These are phyloP conservation scores for Tillandsia leiboldiana DNA, from an alignment of 176 grass and related monocot species.

Conservation along the genomic window DNA sequence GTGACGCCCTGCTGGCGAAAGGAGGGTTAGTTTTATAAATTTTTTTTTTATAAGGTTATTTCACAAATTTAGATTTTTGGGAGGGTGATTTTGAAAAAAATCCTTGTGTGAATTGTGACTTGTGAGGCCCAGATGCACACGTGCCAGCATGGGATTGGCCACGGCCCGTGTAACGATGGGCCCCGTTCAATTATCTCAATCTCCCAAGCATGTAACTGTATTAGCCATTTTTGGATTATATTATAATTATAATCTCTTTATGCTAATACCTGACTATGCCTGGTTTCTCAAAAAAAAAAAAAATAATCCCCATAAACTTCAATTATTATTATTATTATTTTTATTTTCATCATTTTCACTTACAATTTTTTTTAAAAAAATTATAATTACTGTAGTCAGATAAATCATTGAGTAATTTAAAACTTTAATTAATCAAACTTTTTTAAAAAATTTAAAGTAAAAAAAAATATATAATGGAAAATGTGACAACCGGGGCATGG, in stretches of 20 bases:
- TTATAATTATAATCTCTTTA: neutral
- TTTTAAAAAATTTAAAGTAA: neutral
- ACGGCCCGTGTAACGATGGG: constrained; percentile 43
- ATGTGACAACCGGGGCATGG: constrained; percentile 27
- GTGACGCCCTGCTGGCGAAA: too few relatives aligned
- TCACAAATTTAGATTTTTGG: too few relatives aligned
- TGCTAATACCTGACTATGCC: constrained; percentile 57
- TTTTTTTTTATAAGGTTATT: too few relatives aligned
- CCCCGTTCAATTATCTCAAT: neutral
- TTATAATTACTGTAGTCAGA: neutral
- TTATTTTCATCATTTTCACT: too few relatives aligned
- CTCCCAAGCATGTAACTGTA: constrained; percentile 60
- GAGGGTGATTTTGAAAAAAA: too few relatives aligned
- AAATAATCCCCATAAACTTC: neutral
- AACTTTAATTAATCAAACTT: neutral
- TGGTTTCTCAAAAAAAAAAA: neutral
- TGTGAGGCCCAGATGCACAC: neutral
- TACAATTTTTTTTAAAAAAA: too few relatives aligned
- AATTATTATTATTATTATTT: neutral
- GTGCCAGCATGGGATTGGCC: neutral
- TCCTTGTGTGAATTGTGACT: neutral
- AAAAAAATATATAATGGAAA: neutral
- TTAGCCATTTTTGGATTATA: constrained; percentile 21
- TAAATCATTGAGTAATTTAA: neutral
- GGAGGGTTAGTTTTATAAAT: too few relatives aligned